Conservation (phyloP, 1,284 basidiomycete species). For the Rhizoctonia solani region DNA sequence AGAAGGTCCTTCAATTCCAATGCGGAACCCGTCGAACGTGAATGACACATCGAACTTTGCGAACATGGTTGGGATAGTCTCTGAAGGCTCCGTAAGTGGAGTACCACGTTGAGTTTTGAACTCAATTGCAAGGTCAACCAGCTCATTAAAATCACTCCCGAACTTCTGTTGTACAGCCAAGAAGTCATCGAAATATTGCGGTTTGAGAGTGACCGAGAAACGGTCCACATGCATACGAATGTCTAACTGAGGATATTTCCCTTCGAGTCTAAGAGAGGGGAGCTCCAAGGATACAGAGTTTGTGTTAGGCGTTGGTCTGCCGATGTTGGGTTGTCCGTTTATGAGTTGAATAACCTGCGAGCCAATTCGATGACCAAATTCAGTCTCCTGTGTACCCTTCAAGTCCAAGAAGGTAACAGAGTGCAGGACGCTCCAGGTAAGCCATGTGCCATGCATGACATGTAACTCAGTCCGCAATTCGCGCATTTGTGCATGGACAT, state of each 20-base stretch:
- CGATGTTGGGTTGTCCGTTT: slow-evolving; percentile 43
- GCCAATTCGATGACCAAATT: slow-evolving; percentile 66
- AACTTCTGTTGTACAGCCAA: slow-evolving; percentile 82
- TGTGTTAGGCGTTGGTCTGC: slow-evolving; percentile 53
- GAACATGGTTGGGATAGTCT: slow-evolving; percentile 15
- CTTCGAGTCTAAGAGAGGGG: slow-evolving; percentile 65
- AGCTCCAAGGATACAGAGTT: slow-evolving; percentile 61
- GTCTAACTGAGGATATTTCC: slow-evolving; percentile 55
- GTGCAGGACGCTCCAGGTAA: slow-evolving; percentile 67
- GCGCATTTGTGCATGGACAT: slow-evolving; percentile 52
- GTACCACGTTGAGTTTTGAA: slow-evolving; percentile 52
- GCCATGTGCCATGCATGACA: slow-evolving; percentile 83
- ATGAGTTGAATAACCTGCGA: slow-evolving; percentile 58
- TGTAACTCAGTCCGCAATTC: slow-evolving; percentile 61
- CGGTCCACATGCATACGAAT: slow-evolving; percentile 65
- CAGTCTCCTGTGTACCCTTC: slow-evolving; percentile 40
- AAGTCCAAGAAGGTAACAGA: slow-evolving; percentile 53
- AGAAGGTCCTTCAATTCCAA: slow-evolving; percentile 71
- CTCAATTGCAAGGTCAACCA: slow-evolving; percentile 66
- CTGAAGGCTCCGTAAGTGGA: slow-evolving; percentile 40
- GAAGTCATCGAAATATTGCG: slow-evolving; percentile 77
- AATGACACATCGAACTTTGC: slow-evolving; percentile 51
- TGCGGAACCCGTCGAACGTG: slow-evolving; percentile 73
- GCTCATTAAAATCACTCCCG: slow-evolving; percentile 81
- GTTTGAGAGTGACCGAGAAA: slow-evolving; percentile 72